A percentile compares a stretch with the other conserved stretches of the same genome.
phyloP scores from a whole-genome alignment of 352 stramenopile species.

The Phytopythium helicoides region DNA sequence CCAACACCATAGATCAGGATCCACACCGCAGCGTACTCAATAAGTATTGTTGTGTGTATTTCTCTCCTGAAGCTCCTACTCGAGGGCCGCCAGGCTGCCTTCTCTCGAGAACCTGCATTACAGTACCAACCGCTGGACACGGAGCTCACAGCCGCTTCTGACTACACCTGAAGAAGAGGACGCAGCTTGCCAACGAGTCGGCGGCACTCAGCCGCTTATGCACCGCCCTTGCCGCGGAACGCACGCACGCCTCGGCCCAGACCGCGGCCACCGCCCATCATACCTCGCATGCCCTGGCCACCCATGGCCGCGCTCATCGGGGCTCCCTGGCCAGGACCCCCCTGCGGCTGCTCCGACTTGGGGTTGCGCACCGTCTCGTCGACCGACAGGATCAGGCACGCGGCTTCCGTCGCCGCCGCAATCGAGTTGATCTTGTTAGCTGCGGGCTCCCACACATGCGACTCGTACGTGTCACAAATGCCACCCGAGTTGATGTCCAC shows the following conservation, averaged over 20 bases:
- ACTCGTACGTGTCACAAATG: constrained; percentile 98
- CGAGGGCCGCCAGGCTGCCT: background rate
- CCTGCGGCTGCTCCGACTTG: constrained; percentile 93
- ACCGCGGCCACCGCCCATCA: constrained; percentile 79
- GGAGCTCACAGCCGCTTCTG: constrained; percentile 1
- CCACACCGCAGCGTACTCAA: too few species aligned
- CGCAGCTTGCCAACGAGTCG: background rate
- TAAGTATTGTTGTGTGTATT: too few species aligned
- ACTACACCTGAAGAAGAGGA: constrained; percentile 2
- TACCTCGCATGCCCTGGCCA: constrained; percentile 89
- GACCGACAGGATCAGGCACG: constrained; percentile 98
- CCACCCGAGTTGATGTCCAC: constrained; percentile 97
- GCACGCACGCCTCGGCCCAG: constrained; percentile 77
- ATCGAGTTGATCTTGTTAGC: constrained; percentile 99
- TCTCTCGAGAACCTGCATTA: background rate
- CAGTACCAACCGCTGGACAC: background rate
- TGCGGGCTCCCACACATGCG: constrained; percentile 98
- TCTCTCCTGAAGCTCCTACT: background rate
- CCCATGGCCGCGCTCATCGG: constrained; percentile 92
- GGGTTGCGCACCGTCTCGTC: constrained; percentile 99
- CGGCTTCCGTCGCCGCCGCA: constrained; percentile 94
- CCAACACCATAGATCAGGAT: too few species aligned
- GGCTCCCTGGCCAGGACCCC: constrained; percentile 37
- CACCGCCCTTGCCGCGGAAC: constrained; percentile 75
- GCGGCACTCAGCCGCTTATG: constrained; percentile 50